Evolutionary conservation across 805 yeast species (phyloP), one percentile per base, ranked within the genome.

Genomic region (Candida quercuum): DNA sequence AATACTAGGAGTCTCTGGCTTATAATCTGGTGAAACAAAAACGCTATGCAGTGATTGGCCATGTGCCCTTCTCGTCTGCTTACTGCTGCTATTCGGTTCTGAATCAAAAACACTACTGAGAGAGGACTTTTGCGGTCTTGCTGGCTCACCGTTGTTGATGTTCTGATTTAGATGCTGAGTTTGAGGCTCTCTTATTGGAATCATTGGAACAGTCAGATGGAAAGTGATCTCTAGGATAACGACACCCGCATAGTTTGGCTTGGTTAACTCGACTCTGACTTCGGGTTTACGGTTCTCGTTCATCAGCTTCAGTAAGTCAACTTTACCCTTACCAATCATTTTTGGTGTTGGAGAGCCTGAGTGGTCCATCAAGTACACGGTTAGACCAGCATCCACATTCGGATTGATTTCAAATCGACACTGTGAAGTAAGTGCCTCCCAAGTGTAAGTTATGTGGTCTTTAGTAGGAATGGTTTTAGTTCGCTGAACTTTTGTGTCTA

Each of bases 401-500:
- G 52, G 51, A 9, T 38, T 40, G 11, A 51, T 49, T 17, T 50
- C 51, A 34, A 53, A 50, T 5, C 52, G 35, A 22, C 52, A 37
- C 24, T 51, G 55, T 12, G 57, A 53, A 15, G 41, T 42, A n/a
- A n/a, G n/a, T 12, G 51, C 56, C 1, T 15, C 33, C 58, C 58
- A 53, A 25, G 27, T 36, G 4, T 21, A 14, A n/a, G 20, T 29
- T 37, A 19, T 2, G n/a, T n/a, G n/a, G 7, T 6, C 5, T 4
- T 24, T 32, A 0, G 38, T 19, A 11, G 35, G 17, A 7, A 38
- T 35, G 11, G 9, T 18, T 16, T 39, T 21, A 5, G 55, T 45
- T 19, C 57, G 32, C 6, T 40, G 42, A 0, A 40, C 54, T 4
- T 17, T 37, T 3, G 43, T 50, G 14, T 33, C 43, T 11, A 53